Evolutionary conservation across 306 rosid species (phyloP), one percentile per base, ranked within the genome.

Genomic region (Pachyrhizus erosus): DNA sequence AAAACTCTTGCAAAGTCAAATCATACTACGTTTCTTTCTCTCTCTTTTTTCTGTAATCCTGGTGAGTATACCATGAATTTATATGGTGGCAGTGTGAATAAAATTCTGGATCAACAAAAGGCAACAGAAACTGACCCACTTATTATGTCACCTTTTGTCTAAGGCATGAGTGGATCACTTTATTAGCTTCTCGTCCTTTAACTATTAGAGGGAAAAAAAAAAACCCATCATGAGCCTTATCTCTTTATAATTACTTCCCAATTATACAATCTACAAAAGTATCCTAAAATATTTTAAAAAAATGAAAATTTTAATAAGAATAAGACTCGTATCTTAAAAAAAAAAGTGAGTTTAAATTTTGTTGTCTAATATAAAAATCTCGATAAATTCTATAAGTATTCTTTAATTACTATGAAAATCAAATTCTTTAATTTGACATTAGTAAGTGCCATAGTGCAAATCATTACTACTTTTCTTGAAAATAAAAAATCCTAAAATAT

Each of bases 81-180:
- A 62, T 71, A 67, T 27, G 7, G 29, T 17, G 64, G 34, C 55
- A 11, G 55, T 43, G 26, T 40, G 74, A 23, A 42, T 45, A 23
- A 48, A 20, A 55, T 69, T 86, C 48, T 9, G 75, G 73, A 83
- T 81, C 78, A 67, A 29, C 62, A 24, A 64, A 76, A 82, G 67
- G 69, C 70, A 78, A 57, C 73, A 72, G 82, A 71, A 58, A 71
- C 76, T 78, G 68, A 54, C 78, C 90, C 91, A 89, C 87, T 70
- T 54, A 5, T 21, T 33, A 7, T 79, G 67, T 58, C 57, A 71
- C 61, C 66, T 84, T 80, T 82, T 66, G 54, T 55, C 70, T 70
- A 37, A 60, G 29, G 72, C 89, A 66, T 74, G 10, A 89, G 88
- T 88, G 90, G 88, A 60, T 49, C 9, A 62, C 60, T 54, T 74